These are phyloP conservation scores for Yamadazyma oceani DNA, from an alignment of 1,139 yeast genomes.

Conservation along the genomic window DNA sequence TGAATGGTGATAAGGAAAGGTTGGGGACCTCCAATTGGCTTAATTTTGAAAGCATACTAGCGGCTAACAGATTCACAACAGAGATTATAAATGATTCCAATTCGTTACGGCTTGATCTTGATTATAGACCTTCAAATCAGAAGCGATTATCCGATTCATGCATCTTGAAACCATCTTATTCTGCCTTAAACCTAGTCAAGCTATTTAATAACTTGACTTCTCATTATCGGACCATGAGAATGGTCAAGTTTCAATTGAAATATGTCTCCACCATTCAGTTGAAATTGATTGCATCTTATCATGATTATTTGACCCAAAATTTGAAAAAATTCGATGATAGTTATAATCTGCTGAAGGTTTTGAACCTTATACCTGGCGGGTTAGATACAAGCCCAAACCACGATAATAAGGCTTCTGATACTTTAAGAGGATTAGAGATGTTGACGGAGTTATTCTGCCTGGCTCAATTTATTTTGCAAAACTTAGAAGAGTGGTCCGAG, in stretches of 20 bases:
- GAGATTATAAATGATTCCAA: slow-evolving; percentile 54
- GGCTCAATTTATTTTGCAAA: slow-evolving; percentile 48
- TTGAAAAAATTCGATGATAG: slow-evolving; percentile 48
- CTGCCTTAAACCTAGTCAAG: slow-evolving; percentile 61
- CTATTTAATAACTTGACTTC: slow-evolving; percentile 67
- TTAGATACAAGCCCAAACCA: slow-evolving; percentile 14
- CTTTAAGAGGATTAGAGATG: slow-evolving; percentile 48
- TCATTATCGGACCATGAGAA: slow-evolving; percentile 56
- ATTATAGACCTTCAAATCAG: slow-evolving; percentile 35
- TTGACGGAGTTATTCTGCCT: slow-evolving; percentile 65
- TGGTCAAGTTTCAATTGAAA: slow-evolving; percentile 64
- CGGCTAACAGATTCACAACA: slow-evolving; percentile 51
- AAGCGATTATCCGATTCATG: neutral
- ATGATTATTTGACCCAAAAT: slow-evolving; percentile 47
- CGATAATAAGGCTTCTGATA: slow-evolving; percentile 12
- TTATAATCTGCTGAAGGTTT: slow-evolving; percentile 34
- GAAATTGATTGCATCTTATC: slow-evolving; percentile 59
- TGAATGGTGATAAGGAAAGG: slow-evolving; percentile 35
- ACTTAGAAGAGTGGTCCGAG: slow-evolving; percentile 63
- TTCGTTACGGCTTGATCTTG: slow-evolving; percentile 64
- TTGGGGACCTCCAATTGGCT: slow-evolving; percentile 57
- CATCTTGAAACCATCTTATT: slow-evolving; percentile 59
- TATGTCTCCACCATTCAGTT: slow-evolving; percentile 73
- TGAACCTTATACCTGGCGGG: slow-evolving; percentile 40
- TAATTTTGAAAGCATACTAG: slow-evolving; percentile 57